These are phyloP conservation scores for Globisporangium middletonii DNA, from an alignment of 352 stramenopile genomes.

Conservation along the genomic window DNA sequence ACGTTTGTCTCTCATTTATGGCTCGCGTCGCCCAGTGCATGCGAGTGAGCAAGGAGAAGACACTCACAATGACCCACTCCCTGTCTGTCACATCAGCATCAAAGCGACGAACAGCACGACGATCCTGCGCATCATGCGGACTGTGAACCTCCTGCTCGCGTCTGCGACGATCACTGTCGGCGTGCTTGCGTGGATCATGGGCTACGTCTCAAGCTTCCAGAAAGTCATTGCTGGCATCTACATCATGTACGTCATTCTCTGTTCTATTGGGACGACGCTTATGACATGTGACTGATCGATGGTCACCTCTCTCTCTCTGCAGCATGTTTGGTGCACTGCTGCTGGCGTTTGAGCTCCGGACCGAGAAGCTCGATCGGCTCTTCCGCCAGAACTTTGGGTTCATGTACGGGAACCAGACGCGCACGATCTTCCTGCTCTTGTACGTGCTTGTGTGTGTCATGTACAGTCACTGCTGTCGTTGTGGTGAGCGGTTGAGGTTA, in stretches of 20 bases:
- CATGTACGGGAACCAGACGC: slow-evolving; percentile 88
- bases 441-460: slow-evolving; percentile 24
- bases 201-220: slow-evolving; percentile 70
- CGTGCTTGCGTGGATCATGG: slow-evolving; percentile 76
- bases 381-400: slow-evolving; percentile 86
- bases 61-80: neutral
- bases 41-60: neutral
- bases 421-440: slow-evolving; percentile 86
- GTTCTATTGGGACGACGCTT: neutral
- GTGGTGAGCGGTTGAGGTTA: neutral
- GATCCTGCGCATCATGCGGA: slow-evolving; percentile 77
- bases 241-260: slow-evolving; percentile 60
- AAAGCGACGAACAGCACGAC: slow-evolving; percentile 79
- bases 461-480: neutral
- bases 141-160: slow-evolving; percentile 73
- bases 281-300: neutral
- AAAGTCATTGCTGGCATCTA: slow-evolving; percentile 82
- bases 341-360: slow-evolving; percentile 80
- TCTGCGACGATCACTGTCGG: slow-evolving; percentile 59
- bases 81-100: slow-evolving; percentile 26
- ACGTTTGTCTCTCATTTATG: slow-evolving; percentile 3
- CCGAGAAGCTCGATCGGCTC: slow-evolving; percentile 71
- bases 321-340: slow-evolving; percentile 79
- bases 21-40: neutral
- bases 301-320: slow-evolving; percentile 3